Evolutionary conservation across 2,329 filamentous ascomycete species (phyloP).

Genomic region (Anisogramma anomala): DNA sequence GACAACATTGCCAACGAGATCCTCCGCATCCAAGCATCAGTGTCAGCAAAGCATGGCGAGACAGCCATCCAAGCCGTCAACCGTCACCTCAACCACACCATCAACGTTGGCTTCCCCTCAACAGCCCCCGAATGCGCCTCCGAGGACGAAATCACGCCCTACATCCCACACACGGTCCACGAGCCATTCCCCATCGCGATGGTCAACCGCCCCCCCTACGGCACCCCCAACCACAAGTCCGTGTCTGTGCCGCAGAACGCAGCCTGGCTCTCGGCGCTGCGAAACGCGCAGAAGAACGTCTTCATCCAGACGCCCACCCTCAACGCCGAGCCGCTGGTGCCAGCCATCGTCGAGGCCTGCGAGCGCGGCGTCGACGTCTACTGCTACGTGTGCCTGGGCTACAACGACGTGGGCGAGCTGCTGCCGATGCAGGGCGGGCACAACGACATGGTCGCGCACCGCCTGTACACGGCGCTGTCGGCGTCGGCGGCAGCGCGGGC

Average conservation of each 20-base stretch:
- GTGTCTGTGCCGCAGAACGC: slow-evolving; percentile 62
- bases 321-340: slow-evolving; percentile 57
- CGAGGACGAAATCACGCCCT: slow-evolving; percentile 53
- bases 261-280: slow-evolving; percentile 58
- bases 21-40: slow-evolving; percentile 44
- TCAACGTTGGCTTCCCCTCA: slow-evolving; percentile 36
- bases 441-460: slow-evolving; percentile 58
- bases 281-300: slow-evolving; percentile 50
- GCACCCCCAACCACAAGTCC: slow-evolving; percentile 47
- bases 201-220: slow-evolving; percentile 58
- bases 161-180: slow-evolving; percentile 42
- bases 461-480: slow-evolving; percentile 44
- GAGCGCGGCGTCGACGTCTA: slow-evolving; percentile 55
- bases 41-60: slow-evolving; percentile 40
- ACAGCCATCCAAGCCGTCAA: slow-evolving; percentile 47
- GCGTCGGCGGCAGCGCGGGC: slow-evolving; percentile 31
- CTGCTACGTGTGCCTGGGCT: slow-evolving; percentile 64
- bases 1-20: slow-evolving; percentile 48
- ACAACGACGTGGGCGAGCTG: slow-evolving; percentile 68
- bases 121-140: slow-evolving; percentile 42
- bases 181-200: slow-evolving; percentile 58
- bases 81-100: slow-evolving; percentile 53
- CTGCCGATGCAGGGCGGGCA: slow-evolving; percentile 65
- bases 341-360: slow-evolving; percentile 52
- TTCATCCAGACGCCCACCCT: slow-evolving; percentile 72